Conservation (phyloP, 2,329 filamentous ascomycete species). For the Catunica adiposa region DNA sequence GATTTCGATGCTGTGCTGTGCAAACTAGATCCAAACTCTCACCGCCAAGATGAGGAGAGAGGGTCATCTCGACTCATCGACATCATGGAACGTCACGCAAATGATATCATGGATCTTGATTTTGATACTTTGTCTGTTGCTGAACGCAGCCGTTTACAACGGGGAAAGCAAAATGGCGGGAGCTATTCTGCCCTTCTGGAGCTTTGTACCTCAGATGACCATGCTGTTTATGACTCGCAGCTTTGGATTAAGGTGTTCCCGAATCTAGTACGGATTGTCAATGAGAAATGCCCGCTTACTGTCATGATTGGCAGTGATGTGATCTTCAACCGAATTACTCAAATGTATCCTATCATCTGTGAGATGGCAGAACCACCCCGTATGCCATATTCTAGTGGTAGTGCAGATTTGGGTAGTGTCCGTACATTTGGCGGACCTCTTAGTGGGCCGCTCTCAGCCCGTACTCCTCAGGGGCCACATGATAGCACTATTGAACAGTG, state of each 20-base stretch:
- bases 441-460: conserved; percentile 20
- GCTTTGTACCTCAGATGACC: conserved; percentile 85
- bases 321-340: conserved; percentile 77
- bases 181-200: conserved; percentile 78
- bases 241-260: conserved; percentile 98
- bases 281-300: conserved; percentile 79
- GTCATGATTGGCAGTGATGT: conserved; percentile 82
- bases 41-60: conserved; percentile 18
- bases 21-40: conserved; percentile 28
- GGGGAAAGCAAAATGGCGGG: conserved; percentile 72
- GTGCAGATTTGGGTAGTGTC: conserved; percentile 37
- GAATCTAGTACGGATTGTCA: conserved; percentile 79
- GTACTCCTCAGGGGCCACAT: conserved; percentile 54
- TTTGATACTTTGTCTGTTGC: conserved; percentile 82
- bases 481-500: conserved; percentile 90
- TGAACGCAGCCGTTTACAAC: conserved; percentile 79
- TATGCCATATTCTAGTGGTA: conserved; percentile 41
- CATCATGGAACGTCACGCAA: conserved; percentile 78
- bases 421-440: conserved; percentile 20
- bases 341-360: conserved; percentile 79
- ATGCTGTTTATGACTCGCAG: conserved; percentile 62
- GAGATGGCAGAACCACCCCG: conserved; percentile 58
- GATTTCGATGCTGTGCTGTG: conserved; percentile 85
- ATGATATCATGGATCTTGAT: conserved; percentile 78
- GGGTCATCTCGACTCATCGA: conserved; percentile 64